A percentile compares a stretch with the other conserved stretches of the same genome.
Conservation (phyloP, 106 monocot species). For the Phalaenopsis equestris region DNA sequence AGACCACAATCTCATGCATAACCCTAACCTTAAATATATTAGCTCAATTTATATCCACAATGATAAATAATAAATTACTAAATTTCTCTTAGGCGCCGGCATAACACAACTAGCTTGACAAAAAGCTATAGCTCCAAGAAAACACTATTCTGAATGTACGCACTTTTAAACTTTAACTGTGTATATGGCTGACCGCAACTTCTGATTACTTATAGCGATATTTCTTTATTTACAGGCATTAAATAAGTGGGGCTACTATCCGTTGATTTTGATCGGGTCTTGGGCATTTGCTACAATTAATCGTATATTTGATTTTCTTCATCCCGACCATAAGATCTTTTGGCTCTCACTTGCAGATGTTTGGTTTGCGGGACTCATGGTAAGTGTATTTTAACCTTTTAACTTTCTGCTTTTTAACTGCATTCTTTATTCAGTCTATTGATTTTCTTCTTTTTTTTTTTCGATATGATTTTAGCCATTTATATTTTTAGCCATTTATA, state of each 20-base stretch:
- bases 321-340: conserved; percentile 72
- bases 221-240: conserved; percentile 54
- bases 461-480: not conserved
- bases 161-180: not conserved
- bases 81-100: no score
- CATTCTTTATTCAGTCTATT: not conserved
- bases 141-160: not conserved
- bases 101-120: no score
- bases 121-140: no score
- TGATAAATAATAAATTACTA: no score
- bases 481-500: not conserved
- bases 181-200: not conserved
- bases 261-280: conserved; percentile 92
- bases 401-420: not conserved
- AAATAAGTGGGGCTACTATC: conserved; percentile 96
- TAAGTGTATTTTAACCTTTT: conserved; percentile 18
- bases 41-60: no score
- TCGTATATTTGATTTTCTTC: conserved; percentile 62
- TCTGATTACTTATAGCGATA: not conserved
- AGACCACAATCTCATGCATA: no score
- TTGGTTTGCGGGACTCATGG: conserved; percentile 93
- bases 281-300: conserved; percentile 98
- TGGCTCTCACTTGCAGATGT: conserved; percentile 89
- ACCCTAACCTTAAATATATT: no score
- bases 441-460: not conserved